A percentile compares a stretch with the other conserved stretches of the same genome.
Evolutionary conservation across 148 eudicot genomes (phyloP).

Genomic region (Linanthus parryae): DNA sequence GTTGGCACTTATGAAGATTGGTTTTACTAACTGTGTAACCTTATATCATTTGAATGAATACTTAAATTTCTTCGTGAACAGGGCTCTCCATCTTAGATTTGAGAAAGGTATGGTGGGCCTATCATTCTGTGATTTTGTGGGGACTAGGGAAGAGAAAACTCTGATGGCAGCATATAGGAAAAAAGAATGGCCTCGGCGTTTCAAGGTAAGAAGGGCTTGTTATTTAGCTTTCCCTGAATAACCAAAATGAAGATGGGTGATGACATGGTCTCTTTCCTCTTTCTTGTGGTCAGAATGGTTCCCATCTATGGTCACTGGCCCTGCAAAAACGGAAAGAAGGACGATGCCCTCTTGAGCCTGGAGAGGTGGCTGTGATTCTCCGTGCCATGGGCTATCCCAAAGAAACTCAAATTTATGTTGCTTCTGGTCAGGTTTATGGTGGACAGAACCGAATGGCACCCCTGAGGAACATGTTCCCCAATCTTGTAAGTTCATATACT

Average conservation of each 20-base stretch:
- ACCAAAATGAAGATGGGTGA: too few species aligned
- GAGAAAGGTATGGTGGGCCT: constrained; percentile 99
- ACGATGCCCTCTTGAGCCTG: constrained; percentile 99
- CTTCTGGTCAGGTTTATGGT: constrained; percentile 98
- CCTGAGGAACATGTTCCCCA: constrained; percentile 97
- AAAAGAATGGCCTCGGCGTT: constrained; percentile 99
- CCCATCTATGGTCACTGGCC: constrained; percentile 92
- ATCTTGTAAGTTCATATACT: constrained; percentile 52
- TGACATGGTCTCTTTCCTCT: constrained; percentile 8
- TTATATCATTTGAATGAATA: not conserved
- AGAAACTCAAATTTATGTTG: constrained; percentile 98
- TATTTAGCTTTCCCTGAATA: too few species aligned
- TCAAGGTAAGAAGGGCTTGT: constrained; percentile 49
- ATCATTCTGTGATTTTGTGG: constrained; percentile 98
- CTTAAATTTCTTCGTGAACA: constrained; percentile 22
- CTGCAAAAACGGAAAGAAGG: constrained; percentile 98
- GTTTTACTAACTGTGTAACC: not conserved
- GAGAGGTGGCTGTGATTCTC: constrained; percentile 94
- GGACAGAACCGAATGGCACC: constrained; percentile 99
- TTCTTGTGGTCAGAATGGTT: constrained; percentile 67
- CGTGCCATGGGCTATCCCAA: constrained; percentile 97
- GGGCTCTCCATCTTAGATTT: constrained; percentile 99
- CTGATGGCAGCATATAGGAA: constrained; percentile 81
- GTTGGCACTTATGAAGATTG: not conserved
- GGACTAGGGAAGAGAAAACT: constrained; percentile 86